Conservation (phyloP, 805 yeast genomes). For the Kuraishia floccosa region DNA sequence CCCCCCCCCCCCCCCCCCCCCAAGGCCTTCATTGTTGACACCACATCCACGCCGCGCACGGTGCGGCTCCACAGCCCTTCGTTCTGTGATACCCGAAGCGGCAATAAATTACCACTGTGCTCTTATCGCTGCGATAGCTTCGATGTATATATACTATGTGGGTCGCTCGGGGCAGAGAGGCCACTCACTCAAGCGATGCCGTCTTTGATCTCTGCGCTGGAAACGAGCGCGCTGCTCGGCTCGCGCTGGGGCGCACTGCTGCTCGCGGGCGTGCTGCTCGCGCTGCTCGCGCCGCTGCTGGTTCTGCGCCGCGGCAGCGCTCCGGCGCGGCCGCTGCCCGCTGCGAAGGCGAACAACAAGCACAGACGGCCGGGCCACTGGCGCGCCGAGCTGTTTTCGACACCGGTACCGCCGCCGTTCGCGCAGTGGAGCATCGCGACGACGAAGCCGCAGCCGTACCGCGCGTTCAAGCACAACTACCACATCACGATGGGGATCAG, state of each 20-base stretch:
- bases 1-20: no score
- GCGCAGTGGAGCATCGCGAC: slow-evolving; percentile 34
- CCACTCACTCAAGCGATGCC: not conserved
- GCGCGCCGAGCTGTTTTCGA: slow-evolving; percentile 37
- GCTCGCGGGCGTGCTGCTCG: not conserved
- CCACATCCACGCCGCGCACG: no score
- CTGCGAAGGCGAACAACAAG: slow-evolving; percentile 28
- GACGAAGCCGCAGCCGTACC: slow-evolving; percentile 48
- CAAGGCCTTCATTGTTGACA: no score
- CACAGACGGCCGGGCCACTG: slow-evolving; percentile 36
- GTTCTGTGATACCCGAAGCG: no score
- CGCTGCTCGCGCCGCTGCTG: not conserved
- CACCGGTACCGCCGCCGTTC: slow-evolving; percentile 38
- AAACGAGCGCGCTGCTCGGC: no score
- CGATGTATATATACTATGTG: no score
- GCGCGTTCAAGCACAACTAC: slow-evolving; percentile 59
- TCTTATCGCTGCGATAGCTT: no score
- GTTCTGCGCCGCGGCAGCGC: not conserved
- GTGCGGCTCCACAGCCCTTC: no score
- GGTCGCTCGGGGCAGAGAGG: no score
- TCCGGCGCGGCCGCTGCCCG: slow-evolving; percentile 22
- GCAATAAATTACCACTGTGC: no score
- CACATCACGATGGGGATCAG: slow-evolving; percentile 62
- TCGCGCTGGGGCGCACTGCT: no score
- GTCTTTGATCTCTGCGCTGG: no score